Conservation (phyloP, 2,329 filamentous ascomycete species). For the Blumeriella jaapii region DNA sequence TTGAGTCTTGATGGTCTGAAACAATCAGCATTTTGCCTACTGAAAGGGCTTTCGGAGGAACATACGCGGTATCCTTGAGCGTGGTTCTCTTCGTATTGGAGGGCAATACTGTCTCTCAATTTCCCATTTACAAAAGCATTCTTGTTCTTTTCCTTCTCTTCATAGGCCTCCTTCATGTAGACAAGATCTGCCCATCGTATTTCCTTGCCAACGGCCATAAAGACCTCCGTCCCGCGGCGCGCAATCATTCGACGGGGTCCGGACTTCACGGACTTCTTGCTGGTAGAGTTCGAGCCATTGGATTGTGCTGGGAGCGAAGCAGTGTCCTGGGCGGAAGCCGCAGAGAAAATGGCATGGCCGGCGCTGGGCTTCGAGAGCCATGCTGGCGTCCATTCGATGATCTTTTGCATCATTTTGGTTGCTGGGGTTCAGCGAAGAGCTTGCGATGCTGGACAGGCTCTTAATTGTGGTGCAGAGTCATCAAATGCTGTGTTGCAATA, state of each 20-base stretch:
- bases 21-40: constrained; percentile 11
- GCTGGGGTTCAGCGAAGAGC: constrained; percentile 11
- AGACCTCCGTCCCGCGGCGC: constrained; percentile 73
- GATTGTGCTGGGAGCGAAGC: constrained; percentile 16
- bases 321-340: constrained; percentile 29
- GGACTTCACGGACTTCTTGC: constrained; percentile 33
- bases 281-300: constrained; percentile 12
- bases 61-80: constrained; percentile 38
- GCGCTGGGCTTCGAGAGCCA: constrained; percentile 75
- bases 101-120: constrained; percentile 11
- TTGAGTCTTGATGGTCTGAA: constrained; percentile 64
- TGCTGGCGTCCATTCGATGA: constrained; percentile 57
- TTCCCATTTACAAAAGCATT: constrained; percentile 5
- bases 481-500: constrained; percentile 7
- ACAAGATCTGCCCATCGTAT: constrained; percentile 84
- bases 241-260: constrained; percentile 61
- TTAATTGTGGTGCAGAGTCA: constrained; percentile 6
- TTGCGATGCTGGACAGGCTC: constrained; percentile 8
- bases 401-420: constrained; percentile 56
- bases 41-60: no score
- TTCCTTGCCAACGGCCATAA: constrained; percentile 78
- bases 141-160: constrained; percentile 28
- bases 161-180: constrained; percentile 57
- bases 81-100: constrained; percentile 25
- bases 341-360: constrained; percentile 66